Conservation (phyloP, 768 basidiomycete species). For the Leccinum boreale region DNA sequence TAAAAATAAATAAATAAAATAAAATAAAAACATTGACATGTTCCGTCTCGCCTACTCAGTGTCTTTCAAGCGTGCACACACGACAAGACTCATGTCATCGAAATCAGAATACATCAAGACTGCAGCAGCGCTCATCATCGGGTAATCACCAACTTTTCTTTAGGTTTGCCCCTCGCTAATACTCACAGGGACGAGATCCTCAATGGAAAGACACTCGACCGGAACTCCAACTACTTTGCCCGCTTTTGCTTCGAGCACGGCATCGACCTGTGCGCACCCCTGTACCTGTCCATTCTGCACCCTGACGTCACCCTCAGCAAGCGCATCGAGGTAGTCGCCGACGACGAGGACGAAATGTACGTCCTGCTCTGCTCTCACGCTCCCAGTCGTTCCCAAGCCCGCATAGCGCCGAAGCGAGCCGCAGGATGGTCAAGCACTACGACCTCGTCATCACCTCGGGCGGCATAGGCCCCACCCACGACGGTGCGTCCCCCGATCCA, state of each 20-base stretch:
- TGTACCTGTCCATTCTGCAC: not conserved
- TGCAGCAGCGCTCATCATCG: conserved; percentile 74
- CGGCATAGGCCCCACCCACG: conserved; percentile 90
- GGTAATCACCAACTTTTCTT: conserved; percentile 40
- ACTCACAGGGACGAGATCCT: conserved; percentile 77
- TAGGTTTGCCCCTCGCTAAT: too few species aligned
- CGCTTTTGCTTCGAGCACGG: conserved; percentile 88
- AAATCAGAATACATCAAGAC: conserved; percentile 49
- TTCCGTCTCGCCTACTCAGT: conserved; percentile 1
- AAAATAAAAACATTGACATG: conserved; percentile 4
- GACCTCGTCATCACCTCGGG: conserved; percentile 91
- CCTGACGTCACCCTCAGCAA: conserved; percentile 45
- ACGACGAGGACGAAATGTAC: conserved; percentile 85
- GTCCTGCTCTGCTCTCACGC: not conserved
- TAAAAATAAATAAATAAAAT: not conserved
- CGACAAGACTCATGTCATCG: not conserved
- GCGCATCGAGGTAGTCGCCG: conserved; percentile 87
- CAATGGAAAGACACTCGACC: conserved; percentile 86
- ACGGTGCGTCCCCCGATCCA: conserved; percentile 46
- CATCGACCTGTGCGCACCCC: conserved; percentile 58
- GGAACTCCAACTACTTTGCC: conserved; percentile 84
- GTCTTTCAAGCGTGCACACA: not conserved
- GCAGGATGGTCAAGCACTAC: conserved; percentile 74
- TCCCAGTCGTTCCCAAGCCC: not conserved
- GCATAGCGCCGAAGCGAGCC: conserved; percentile 76